Evolutionary conservation across 2,329 filamentous ascomycete genomes (phyloP).

Genomic region (Fusarium gaditjirri): DNA sequence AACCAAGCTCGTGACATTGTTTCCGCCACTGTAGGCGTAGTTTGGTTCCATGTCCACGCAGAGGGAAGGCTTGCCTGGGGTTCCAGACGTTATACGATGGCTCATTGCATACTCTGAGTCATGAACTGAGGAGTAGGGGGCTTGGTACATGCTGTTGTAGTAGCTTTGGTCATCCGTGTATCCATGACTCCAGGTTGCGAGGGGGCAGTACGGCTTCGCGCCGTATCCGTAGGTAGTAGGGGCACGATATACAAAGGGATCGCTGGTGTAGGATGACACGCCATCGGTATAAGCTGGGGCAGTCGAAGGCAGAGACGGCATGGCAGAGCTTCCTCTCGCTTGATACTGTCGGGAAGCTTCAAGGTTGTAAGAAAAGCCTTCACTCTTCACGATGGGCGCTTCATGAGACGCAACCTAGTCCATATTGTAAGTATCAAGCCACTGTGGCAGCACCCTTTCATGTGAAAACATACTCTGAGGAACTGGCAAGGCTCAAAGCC

Average conservation of each 20-base stretch:
- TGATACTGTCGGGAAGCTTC: slow-evolving; percentile 48
- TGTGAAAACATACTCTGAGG: slow-evolving; percentile 72
- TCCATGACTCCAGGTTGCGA: slow-evolving; percentile 39
- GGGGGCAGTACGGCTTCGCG: slow-evolving; percentile 41
- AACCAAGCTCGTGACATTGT: slow-evolving; percentile 23
- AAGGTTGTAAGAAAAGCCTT: slow-evolving; percentile 45
- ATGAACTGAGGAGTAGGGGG: slow-evolving; percentile 31
- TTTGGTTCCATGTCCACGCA: slow-evolving; percentile 44
- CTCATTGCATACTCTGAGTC: slow-evolving; percentile 44
- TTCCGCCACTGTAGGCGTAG: slow-evolving; percentile 42
- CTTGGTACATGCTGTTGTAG: slow-evolving; percentile 42
- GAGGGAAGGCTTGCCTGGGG: slow-evolving; percentile 34
- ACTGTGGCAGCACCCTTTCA: neutral
- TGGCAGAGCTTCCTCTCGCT: slow-evolving; percentile 36
- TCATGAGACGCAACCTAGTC: slow-evolving; percentile 49
- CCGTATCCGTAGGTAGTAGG: slow-evolving; percentile 40
- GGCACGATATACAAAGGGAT: slow-evolving; percentile 35
- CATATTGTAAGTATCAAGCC: neutral
- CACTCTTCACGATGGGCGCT: slow-evolving; percentile 41
- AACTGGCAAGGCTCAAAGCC: slow-evolving; percentile 80
- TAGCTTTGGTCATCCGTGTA: slow-evolving; percentile 43
- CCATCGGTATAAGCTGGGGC: slow-evolving; percentile 33
- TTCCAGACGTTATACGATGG: slow-evolving; percentile 41
- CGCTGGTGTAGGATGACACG: slow-evolving; percentile 27
- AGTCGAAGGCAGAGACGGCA: slow-evolving; percentile 22